Conservation (phyloP, 352 stramenopile genomes). For the Phytophthora capsici region DNA sequence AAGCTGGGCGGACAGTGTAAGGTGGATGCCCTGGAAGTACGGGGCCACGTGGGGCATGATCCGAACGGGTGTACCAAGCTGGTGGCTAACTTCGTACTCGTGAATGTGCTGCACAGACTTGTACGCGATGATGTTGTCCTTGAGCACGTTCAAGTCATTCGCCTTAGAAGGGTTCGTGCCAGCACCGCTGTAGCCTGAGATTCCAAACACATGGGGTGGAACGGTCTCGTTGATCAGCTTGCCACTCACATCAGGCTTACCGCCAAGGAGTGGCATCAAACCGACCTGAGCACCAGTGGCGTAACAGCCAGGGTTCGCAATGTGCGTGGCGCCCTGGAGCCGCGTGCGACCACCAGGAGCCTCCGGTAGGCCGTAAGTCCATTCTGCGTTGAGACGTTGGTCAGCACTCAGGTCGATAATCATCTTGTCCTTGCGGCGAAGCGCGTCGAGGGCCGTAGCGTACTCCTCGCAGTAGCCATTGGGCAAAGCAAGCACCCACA, state of each 20-base stretch:
- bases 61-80: constrained; percentile 81
- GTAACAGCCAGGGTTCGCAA: constrained; percentile 91
- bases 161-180: constrained; percentile 82
- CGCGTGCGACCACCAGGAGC: constrained; percentile 62
- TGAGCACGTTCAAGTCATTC: constrained; percentile 81
- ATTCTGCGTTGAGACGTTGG: constrained; percentile 87
- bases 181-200: constrained; percentile 90
- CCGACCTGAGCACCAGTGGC: constrained; percentile 83
- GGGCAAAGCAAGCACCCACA: constrained; percentile 88
- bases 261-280: constrained; percentile 79
- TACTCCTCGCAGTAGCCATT: constrained; percentile 90
- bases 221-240: constrained; percentile 67
- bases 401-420: constrained; percentile 90
- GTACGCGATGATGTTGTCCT: constrained; percentile 92
- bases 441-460: constrained; percentile 67
- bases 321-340: constrained; percentile 75
- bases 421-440: constrained; percentile 74
- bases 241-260: constrained; percentile 58
- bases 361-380: constrained; percentile 89
- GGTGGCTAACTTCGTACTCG: constrained; percentile 86
- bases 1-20: constrained; percentile 87
- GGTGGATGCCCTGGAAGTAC: constrained; percentile 95
- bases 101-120: constrained; percentile 93
- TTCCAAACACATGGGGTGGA: constrained; percentile 85
- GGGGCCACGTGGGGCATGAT: constrained; percentile 95